Base-by-base conservation (phyloP, 352 stramenopile species). In the Phytopythium litorale region DNA sequence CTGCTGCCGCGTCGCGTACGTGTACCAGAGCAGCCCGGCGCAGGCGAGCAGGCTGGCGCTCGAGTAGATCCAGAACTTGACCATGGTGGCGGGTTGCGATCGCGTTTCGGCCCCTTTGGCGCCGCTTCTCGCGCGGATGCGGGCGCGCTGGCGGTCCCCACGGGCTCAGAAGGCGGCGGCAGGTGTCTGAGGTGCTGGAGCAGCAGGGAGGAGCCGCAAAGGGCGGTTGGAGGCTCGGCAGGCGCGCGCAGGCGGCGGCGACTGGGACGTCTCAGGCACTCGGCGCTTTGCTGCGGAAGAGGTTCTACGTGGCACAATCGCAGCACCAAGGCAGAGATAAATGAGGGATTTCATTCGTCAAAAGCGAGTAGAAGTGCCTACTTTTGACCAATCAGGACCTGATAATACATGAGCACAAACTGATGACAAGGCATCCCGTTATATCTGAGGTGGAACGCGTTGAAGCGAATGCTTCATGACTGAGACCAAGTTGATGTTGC, bases 1-100 rank as follows among this genome's bases (percentile, higher is more conserved):
- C 70, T 96, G 85, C 79, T 99, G 95, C 16, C 94, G 79, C 54
- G 95, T 98, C 61, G 90, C 74, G 62, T 98, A 93, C 45, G 96
- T 97, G 73, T 99, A 98, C 63, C 73, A 89, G 18, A 99, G 63
- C 45, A 98, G 76, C 4, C 76, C 76, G 9, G 88, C 69, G 51
- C 92, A 97, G 13, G 84, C 76, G 30, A 88, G 50, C 35, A 98
- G 80, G 54, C 89, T 98, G 45, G 84, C 73, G 48, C 76, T 81
- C 52, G 87, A 84, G 71, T 98, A 98, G n/a, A 93, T 63, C 77
- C 83, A 87, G 72, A 94, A 94, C 67, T 89, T 91, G 75, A 92
- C 86, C 64, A 71, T 70, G 23, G 0, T 30, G 12, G 42, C 21
- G 12, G 11, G 1, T 11, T 40, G 35, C 8, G 35, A 32, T 32